Evolutionary conservation across 805 yeast species (phyloP).

Genomic region (Saturnispora saitoi): DNA sequence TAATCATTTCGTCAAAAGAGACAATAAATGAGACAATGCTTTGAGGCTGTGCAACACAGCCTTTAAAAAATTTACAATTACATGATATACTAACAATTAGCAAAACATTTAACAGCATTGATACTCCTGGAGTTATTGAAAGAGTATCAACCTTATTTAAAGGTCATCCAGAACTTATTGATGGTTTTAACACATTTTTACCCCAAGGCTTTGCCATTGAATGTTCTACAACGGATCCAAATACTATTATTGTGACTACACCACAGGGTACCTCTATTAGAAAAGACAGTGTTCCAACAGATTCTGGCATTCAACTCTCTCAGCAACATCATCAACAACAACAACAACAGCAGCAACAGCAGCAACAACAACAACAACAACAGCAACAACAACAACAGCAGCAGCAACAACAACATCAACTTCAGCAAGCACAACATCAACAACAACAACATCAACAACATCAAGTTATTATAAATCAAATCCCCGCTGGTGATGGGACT

Average conservation of each 20-base stretch:
- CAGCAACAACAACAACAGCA: constrained; percentile 20
- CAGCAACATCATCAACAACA: constrained; percentile 20
- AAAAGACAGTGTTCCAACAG: constrained; percentile 38
- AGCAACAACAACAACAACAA: constrained; percentile 13
- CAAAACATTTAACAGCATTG: constrained; percentile 41
- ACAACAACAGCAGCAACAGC: background rate
- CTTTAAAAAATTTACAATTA: background rate
- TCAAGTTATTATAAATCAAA: background rate
- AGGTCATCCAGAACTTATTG: constrained; percentile 89
- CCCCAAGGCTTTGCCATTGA: constrained; percentile 96
- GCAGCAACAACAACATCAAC: constrained; percentile 1
- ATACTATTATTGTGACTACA: constrained; percentile 89
- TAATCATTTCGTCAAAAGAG: no score
- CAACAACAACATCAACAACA: constrained; percentile 15
- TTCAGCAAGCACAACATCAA: constrained; percentile 12
- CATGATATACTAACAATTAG: constrained; percentile 17
- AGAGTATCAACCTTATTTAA: constrained; percentile 84
- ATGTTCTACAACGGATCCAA: constrained; percentile 88
- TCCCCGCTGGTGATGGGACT: background rate
- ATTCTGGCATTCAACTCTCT: constrained; percentile 8
- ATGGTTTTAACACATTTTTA: constrained; percentile 93
- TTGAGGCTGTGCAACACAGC: constrained; percentile 8
- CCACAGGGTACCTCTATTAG: constrained; percentile 84
- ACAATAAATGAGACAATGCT: background rate
- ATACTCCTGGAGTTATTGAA: constrained; percentile 97